Evolutionary conservation across 192 early-diverging fungal species (phyloP).

Genomic region (Coemansia sp.): DNA sequence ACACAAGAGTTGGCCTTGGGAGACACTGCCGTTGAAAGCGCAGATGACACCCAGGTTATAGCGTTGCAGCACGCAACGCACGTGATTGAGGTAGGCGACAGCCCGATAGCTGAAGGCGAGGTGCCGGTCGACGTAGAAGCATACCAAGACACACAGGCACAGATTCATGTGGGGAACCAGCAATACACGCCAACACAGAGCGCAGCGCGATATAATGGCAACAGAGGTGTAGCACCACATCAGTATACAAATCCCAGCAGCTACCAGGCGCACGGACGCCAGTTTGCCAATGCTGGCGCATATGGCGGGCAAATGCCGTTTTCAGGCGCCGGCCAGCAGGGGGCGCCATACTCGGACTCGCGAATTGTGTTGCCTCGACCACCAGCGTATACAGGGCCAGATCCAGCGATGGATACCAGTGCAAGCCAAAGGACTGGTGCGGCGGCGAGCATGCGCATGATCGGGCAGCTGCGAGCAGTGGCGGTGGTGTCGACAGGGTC

Average conservation of each 20-base stretch:
- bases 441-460: slow-evolving; percentile 28
- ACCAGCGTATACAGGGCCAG: no score
- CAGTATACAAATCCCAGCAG: neutral
- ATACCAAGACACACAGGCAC: neutral
- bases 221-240: no score
- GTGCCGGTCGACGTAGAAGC: slow-evolving; percentile 4
- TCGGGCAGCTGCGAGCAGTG: slow-evolving; percentile 44
- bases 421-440: neutral
- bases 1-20: neutral
- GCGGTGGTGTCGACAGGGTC: slow-evolving; percentile 34
- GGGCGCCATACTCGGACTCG: neutral
- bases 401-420: neutral
- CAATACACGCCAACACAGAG: slow-evolving; percentile 1
- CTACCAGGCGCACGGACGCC: slow-evolving; percentile 4
- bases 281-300: neutral
- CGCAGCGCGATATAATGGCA: no score
- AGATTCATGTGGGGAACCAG: neutral
- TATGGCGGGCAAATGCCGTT: neutral
- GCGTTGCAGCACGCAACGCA: neutral
- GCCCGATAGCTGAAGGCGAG: neutral
- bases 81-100: slow-evolving; percentile 12
- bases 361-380: neutral
- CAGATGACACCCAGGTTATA: neutral
- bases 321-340: neutral
- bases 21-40: neutral